These are phyloP conservation scores for Fusarium nurragi DNA, from an alignment of 2,329 filamentous ascomycete species.

Conservation along the genomic window DNA sequence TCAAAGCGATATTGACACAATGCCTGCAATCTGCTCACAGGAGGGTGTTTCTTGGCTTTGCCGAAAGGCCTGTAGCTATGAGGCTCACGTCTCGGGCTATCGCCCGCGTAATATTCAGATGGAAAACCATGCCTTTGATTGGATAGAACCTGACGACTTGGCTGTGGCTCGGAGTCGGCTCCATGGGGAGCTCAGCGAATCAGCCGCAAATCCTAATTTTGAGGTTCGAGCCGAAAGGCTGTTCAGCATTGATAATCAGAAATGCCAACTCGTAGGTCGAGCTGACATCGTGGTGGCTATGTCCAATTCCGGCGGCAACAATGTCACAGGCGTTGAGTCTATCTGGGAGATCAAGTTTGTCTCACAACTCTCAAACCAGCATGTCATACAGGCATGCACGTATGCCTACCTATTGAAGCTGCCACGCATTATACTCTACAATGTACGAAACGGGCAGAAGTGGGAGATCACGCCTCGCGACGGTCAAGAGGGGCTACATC, in stretches of 20 bases:
- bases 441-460: slow-evolving; percentile 44
- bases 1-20: background rate
- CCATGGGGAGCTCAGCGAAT: slow-evolving; percentile 9
- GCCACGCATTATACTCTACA: slow-evolving; percentile 41
- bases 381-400: slow-evolving; percentile 42
- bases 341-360: slow-evolving; percentile 49
- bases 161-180: slow-evolving; percentile 35
- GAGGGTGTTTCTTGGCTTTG: slow-evolving; percentile 40
- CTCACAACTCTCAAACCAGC: slow-evolving; percentile 35
- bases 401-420: slow-evolving; percentile 41
- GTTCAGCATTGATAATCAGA: background rate
- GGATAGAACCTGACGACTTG: slow-evolving; percentile 38
- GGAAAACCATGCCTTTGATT: slow-evolving; percentile 41
- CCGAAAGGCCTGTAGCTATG: slow-evolving; percentile 39
- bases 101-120: slow-evolving; percentile 41
- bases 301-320: background rate
- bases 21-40: background rate
- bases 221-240: slow-evolving; percentile 2
- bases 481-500: slow-evolving; percentile 8
- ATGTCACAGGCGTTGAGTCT: background rate
- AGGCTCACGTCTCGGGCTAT: slow-evolving; percentile 39
- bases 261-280: slow-evolving; percentile 6
- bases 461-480: slow-evolving; percentile 25
- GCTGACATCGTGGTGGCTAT: slow-evolving; percentile 21
- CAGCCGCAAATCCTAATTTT: slow-evolving; percentile 1